These are phyloP conservation scores for Leccinellum rugosiceps DNA, from an alignment of 768 basidiomycete species.

Conservation along the genomic window DNA sequence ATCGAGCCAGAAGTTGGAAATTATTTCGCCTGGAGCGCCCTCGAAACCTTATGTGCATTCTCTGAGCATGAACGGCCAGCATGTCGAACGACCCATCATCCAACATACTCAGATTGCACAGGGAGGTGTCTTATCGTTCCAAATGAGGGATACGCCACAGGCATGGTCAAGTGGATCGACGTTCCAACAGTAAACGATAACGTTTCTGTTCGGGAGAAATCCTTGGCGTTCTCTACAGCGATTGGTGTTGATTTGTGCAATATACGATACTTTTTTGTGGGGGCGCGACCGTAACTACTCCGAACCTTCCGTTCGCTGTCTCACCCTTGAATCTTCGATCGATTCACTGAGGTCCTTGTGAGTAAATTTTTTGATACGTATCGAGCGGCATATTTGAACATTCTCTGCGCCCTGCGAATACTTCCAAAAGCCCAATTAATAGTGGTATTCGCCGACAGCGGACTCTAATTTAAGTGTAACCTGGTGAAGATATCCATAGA, in stretches of 20 bases:
- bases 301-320: too few species aligned
- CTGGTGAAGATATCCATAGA: neutral
- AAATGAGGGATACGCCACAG: constrained; percentile 55
- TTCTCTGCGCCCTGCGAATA: neutral
- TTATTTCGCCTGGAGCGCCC: constrained; percentile 56
- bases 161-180: constrained; percentile 35
- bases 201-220: neutral
- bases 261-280: neutral
- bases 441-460: neutral
- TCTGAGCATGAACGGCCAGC: constrained; percentile 52
- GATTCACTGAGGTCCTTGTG: too few species aligned
- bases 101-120: constrained; percentile 55
- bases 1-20: constrained; percentile 37
- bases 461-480: neutral
- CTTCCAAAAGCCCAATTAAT: neutral
- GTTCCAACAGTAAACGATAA: neutral
- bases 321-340: too few species aligned
- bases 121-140: constrained; percentile 59
- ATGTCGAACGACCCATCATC: constrained; percentile 46
- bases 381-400: too few species aligned
- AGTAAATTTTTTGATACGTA: too few species aligned
- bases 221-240: neutral
- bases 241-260: neutral
- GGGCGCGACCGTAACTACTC: neutral
- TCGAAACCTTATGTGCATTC: constrained; percentile 59